Evolutionary conservation across 257 asterid species (phyloP), one percentile per base, ranked within the genome.

Genomic region (Forsythia viridissima): DNA sequence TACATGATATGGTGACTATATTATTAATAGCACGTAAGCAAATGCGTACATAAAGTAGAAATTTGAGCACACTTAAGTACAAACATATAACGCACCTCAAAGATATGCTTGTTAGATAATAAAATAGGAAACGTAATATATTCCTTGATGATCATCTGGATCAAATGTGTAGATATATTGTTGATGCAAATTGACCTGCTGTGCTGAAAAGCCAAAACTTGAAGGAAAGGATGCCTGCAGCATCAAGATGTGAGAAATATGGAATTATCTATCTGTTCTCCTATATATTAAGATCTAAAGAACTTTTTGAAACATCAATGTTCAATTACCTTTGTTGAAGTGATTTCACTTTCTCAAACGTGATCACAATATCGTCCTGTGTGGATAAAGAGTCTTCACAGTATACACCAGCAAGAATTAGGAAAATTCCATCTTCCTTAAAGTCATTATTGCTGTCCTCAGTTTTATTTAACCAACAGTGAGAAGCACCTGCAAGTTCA

Each of bases 181-280:
- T 80, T 81, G 55, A 81, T 71, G 80, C 80, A 73, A 48, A 82
- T 73, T 79, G 94, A 85, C 67, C 72, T 81, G 70, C 85, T 76
- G 79, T 81, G 86, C 39, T 90, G 97, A 70, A 91, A 86, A 51
- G 89, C 92, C 85, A 94, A 70, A 70, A 94, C 88, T 80, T 90
- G 93, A 81, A 94, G 92, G 78, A 70, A 87, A 70, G 96, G 94
- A 82, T 91, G 81, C 89, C 98, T 94, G 89, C 87, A 84, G 69
- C 69, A 85, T 74, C 77, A 83, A 77, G 40, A 80, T 71, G 79
- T 63, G 79, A 77, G 41, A 73, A 79, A 41, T 44, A 52, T n/a
- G 61, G 69, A 46, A 70, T 48, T n/a, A 72, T 70, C 57, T 51
- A 76, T 44, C 30, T 46, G 21, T 16, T 65, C 38, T 30, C 63